Conservation (phyloP, 352 stramenopile species). For the Peronospora belbahrii region DNA sequence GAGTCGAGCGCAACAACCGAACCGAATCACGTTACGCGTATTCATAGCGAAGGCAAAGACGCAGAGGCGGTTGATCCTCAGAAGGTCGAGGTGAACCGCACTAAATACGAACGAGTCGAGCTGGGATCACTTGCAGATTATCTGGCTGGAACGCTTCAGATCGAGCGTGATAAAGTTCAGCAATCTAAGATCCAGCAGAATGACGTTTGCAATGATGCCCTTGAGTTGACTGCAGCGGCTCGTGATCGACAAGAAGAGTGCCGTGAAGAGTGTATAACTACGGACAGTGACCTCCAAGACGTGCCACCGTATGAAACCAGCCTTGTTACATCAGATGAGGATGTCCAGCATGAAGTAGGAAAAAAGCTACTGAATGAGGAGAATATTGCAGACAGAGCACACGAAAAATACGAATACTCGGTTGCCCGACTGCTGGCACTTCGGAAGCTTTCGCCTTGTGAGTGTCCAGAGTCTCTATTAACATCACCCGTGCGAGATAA, state of each 20-base stretch:
- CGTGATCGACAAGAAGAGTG: not conserved
- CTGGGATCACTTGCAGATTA: slow-evolving; percentile 27
- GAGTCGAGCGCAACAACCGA: not conserved
- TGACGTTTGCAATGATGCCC: not conserved
- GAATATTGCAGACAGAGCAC: not conserved
- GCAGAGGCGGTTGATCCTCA: not conserved
- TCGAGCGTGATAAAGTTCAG: not conserved
- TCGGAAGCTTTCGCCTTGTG: slow-evolving; percentile 11
- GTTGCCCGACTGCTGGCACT: slow-evolving; percentile 19
- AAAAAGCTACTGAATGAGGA: slow-evolving; percentile 1
- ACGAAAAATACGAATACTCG: slow-evolving; percentile 16
- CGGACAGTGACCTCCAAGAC: not conserved
- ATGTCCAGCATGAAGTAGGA: slow-evolving; percentile 1
- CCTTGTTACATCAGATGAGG: not conserved
- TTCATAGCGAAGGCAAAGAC: not conserved
- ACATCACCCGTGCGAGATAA: slow-evolving; percentile 22
- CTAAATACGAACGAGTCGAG: slow-evolving; percentile 23
- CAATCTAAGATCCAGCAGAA: slow-evolving; percentile 2
- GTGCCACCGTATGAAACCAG: not conserved
- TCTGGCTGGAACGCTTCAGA: slow-evolving; percentile 8
- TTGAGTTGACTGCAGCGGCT: not conserved
- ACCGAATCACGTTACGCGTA: not conserved
- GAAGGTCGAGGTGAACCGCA: slow-evolving; percentile 2
- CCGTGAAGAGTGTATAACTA: not conserved
- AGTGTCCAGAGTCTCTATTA: slow-evolving; percentile 16